These are phyloP conservation scores for Auriscalpium microsporum DNA, from an alignment of 768 basidiomycete species.

Conservation along the genomic window DNA sequence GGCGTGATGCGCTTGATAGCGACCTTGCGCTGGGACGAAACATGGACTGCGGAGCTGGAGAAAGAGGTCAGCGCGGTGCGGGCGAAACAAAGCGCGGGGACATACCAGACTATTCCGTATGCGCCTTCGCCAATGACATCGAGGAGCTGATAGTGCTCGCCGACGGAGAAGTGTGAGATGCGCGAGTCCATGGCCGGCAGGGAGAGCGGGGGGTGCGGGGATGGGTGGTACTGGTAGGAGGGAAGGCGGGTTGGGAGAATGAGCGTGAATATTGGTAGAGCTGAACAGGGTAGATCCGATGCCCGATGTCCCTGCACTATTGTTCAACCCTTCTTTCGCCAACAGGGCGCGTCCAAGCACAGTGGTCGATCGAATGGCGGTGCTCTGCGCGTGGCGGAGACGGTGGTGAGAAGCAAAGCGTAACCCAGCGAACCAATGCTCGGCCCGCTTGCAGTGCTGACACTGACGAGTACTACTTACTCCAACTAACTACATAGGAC, in stretches of 20 bases:
- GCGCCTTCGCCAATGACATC: slow-evolving; percentile 88
- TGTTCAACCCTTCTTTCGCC: too few relatives aligned
- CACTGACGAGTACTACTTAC: too few relatives aligned
- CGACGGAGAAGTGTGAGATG: slow-evolving; percentile 27
- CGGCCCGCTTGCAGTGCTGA: too few relatives aligned
- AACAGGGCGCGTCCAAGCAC: too few relatives aligned
- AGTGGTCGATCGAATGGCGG: too few relatives aligned
- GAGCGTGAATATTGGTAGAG: too few relatives aligned
- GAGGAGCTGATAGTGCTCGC: slow-evolving; percentile 75
- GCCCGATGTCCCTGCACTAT: too few relatives aligned
- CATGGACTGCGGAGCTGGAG: slow-evolving; percentile 69
- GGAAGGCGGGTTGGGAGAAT: neutral
- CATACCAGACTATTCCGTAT: slow-evolving; percentile 82
- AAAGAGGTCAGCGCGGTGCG: neutral
- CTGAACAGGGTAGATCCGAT: too few relatives aligned
- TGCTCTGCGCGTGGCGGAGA: too few relatives aligned
- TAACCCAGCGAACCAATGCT: too few relatives aligned
- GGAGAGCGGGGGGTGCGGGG: slow-evolving; percentile 18
- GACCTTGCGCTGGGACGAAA: slow-evolving; percentile 82
- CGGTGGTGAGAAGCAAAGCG: too few relatives aligned
- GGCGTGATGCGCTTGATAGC: slow-evolving; percentile 96
- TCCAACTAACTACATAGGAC: too few relatives aligned
- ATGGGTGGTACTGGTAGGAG: slow-evolving; percentile 13
- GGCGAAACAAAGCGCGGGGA: slow-evolving; percentile 1
- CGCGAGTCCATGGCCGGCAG: slow-evolving; percentile 6